These are phyloP conservation scores for Cyberlindnera japonica DNA, from an alignment of 805 yeast genomes.

Conservation along the genomic window DNA sequence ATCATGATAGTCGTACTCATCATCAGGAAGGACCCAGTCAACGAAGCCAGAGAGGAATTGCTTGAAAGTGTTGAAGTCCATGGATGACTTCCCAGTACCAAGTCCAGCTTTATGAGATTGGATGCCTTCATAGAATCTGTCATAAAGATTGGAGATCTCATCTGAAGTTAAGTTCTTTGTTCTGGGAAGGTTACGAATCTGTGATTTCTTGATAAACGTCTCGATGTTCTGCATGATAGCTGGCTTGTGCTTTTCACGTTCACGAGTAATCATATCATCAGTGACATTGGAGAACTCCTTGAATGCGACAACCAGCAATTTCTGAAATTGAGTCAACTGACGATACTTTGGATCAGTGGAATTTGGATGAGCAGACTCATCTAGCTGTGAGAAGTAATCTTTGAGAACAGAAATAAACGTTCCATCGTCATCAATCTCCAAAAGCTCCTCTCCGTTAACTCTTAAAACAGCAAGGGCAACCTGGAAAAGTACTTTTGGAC, in stretches of 20 bases:
- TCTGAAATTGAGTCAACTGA: slow-evolving; percentile 81
- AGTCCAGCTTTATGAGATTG: slow-evolving; percentile 55
- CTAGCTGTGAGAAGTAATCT: slow-evolving; percentile 72
- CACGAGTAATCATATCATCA: slow-evolving; percentile 66
- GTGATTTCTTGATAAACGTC: slow-evolving; percentile 86
- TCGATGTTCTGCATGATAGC: slow-evolving; percentile 84
- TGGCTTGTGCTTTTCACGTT: slow-evolving; percentile 67
- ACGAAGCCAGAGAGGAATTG: slow-evolving; percentile 75
- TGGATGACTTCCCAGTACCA: slow-evolving; percentile 56
- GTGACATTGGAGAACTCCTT: slow-evolving; percentile 81
- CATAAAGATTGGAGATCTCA: slow-evolving; percentile 72
- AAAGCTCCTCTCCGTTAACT: slow-evolving; percentile 79
- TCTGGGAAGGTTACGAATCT: slow-evolving; percentile 79
- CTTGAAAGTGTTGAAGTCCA: slow-evolving; percentile 70
- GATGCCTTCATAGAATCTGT: slow-evolving; percentile 74
- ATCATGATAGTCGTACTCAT: slow-evolving; percentile 34
- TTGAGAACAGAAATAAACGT: slow-evolving; percentile 82
- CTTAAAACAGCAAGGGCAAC: slow-evolving; percentile 89
- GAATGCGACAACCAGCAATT: slow-evolving; percentile 85
- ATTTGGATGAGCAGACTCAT: slow-evolving; percentile 73
- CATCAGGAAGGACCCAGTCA: slow-evolving; percentile 60
- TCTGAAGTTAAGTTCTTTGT: slow-evolving; percentile 55
- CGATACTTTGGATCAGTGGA: slow-evolving; percentile 61
- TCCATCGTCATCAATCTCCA: slow-evolving; percentile 87
- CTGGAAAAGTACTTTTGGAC: slow-evolving; percentile 85